phyloP scores from a whole-genome alignment of 148 eudicot species.

The Chenopodium album region DNA sequence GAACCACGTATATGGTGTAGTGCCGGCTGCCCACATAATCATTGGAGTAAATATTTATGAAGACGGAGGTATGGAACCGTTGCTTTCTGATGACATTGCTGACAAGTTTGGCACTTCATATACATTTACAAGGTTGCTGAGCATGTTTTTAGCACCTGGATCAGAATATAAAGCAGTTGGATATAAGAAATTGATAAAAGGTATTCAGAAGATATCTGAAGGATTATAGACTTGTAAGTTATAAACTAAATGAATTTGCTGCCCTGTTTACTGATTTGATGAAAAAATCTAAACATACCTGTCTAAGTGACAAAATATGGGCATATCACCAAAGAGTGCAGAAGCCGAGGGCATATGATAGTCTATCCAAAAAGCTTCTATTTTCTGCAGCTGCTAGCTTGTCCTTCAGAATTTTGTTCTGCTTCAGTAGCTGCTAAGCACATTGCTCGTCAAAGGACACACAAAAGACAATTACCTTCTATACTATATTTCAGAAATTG shows the following conservation, averaged over 20 bases:
- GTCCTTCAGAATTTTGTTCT: conserved; percentile 44
- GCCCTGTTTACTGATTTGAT: neutral
- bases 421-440: conserved; percentile 42
- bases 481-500: too few relatives aligned
- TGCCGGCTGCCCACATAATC: neutral
- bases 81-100: neutral
- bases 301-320: neutral
- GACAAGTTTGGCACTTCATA: neutral
- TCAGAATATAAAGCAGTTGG: neutral
- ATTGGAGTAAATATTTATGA: neutral
- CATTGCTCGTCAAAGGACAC: neutral
- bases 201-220: neutral
- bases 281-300: neutral
- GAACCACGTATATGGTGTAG: neutral
- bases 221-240: neutral
- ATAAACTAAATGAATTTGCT: neutral
- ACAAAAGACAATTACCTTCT: neutral
- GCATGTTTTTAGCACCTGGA: neutral
- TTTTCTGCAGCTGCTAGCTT: conserved; percentile 37
- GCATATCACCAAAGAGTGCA: conserved; percentile 7
- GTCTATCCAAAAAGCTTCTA: conserved; percentile 27
- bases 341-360: conserved; percentile 28
- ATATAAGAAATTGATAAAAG: neutral
- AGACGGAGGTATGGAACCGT: neutral
- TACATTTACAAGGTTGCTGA: neutral